A percentile compares a stretch with the other conserved stretches of the same genome.
Conservation (phyloP, 2,329 filamentous ascomycete species). For the Diaporthe humulicola region DNA sequence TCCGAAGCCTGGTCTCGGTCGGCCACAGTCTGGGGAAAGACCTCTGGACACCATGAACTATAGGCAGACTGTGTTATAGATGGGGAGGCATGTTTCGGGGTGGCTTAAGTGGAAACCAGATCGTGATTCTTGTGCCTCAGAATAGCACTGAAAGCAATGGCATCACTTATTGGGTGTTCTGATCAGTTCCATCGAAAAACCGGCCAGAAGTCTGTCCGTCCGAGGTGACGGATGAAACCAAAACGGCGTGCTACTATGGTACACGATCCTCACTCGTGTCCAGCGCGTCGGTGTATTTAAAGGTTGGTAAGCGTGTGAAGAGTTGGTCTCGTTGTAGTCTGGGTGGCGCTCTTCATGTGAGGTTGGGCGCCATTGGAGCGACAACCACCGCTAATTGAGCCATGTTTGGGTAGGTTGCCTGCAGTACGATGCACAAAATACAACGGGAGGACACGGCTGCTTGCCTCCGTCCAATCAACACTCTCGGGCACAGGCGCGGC, state of each 20-base stretch:
- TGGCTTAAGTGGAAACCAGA: constrained; percentile 15
- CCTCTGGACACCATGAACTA: constrained; percentile 4
- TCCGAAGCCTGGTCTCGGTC: constrained; percentile 16
- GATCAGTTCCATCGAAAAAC: not conserved
- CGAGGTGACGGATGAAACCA: not conserved
- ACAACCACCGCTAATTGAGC: constrained; percentile 20
- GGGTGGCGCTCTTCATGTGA: not conserved
- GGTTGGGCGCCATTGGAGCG: constrained; percentile 6
- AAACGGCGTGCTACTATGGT: constrained; percentile 1
- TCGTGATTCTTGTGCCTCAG: not conserved
- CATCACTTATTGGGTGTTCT: not conserved
- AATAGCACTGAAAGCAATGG: not conserved
- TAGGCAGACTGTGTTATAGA: constrained; percentile 10
- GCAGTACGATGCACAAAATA: constrained; percentile 23
- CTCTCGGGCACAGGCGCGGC: not conserved
- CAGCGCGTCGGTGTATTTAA: not conserved
- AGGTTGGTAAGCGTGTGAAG: not conserved
- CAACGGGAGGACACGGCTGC: constrained; percentile 32
- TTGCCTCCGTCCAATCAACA: constrained; percentile 17
- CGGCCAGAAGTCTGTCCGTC: no score
- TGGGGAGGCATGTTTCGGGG: constrained; percentile 20
- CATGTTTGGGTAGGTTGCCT: constrained; percentile 30
- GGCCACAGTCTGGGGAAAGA: not conserved
- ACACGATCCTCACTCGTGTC: not conserved
- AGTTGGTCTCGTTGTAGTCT: not conserved